Percentiles rank a stretch among this genome's conserved stretches.
Conservation (phyloP, 345 rosid species). For the Gossypium herbaceum region DNA sequence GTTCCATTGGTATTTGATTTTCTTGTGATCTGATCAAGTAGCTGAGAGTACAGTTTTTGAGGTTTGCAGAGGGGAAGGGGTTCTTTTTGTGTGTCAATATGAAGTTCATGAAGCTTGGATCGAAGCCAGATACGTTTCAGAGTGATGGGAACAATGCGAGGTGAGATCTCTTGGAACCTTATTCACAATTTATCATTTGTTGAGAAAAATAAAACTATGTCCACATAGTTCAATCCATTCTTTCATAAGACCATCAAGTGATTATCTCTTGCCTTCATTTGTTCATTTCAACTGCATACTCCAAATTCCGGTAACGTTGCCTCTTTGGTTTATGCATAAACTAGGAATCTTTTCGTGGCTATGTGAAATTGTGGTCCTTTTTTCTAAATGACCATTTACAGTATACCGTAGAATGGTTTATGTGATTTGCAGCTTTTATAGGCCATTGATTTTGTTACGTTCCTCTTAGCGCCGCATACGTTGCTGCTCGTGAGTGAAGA, state of each 20-base stretch:
- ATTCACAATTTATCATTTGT: not conserved
- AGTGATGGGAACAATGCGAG: slow-evolving; percentile 41
- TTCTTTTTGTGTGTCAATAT: slow-evolving; percentile 38
- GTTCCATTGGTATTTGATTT: slow-evolving; percentile 29
- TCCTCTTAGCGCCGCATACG: not conserved
- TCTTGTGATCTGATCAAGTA: slow-evolving; percentile 20
- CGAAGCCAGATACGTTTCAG: slow-evolving; percentile 73
- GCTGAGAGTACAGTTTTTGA: slow-evolving; percentile 16
- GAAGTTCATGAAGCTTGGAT: slow-evolving; percentile 97
- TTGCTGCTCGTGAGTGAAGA: not conserved
- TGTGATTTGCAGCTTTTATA: slow-evolving; percentile 6
- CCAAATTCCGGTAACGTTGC: not conserved
- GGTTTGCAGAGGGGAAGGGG: slow-evolving; percentile 12
- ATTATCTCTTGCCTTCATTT: slow-evolving; percentile 1
- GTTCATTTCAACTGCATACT: slow-evolving; percentile 6
- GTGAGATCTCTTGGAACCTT: slow-evolving; percentile 30
- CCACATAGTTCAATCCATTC: slow-evolving; percentile 13
- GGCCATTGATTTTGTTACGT: not conserved
- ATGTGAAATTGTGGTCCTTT: slow-evolving; percentile 9
- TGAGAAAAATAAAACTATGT: not conserved
- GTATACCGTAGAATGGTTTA: not conserved
- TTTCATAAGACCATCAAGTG: slow-evolving; percentile 8
- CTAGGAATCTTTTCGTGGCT: not conserved
- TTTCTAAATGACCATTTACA: not conserved
- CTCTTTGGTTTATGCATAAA: slow-evolving; percentile 10